Conservation (phyloP, 306 rosid species). For the Mimosa pudica region DNA sequence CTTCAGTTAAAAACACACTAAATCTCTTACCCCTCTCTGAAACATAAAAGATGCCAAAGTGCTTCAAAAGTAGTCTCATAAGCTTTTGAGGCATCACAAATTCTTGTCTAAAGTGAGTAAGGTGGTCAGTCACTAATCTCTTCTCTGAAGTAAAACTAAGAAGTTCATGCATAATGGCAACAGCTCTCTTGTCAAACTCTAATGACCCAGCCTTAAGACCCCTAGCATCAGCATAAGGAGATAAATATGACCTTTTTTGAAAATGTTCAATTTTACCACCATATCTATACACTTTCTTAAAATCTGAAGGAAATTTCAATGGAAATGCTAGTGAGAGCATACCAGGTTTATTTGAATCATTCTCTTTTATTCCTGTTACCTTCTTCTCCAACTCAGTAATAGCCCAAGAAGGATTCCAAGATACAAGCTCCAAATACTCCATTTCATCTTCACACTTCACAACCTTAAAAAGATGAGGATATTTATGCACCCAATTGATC, state of each 20-base stretch:
- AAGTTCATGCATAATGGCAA: conserved; percentile 87
- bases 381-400: conserved; percentile 83
- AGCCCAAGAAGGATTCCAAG: conserved; percentile 82
- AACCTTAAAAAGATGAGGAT: conserved; percentile 60
- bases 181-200: conserved; percentile 86
- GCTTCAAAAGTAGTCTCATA: conserved; percentile 88
- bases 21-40: conserved; percentile 96
- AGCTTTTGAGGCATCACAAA: conserved; percentile 90
- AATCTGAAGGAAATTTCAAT: conserved; percentile 74
- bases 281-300: conserved; percentile 54
- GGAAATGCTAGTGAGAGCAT: conserved; percentile 55
- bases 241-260: conserved; percentile 72
- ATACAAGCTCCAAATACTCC: conserved; percentile 79
- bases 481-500: conserved; percentile 63
- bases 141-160: conserved; percentile 59
- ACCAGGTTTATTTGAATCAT: conserved; percentile 28
- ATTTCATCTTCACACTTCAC: conserved; percentile 51
- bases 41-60: conserved; percentile 82
- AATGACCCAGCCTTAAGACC: conserved; percentile 66
- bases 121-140: conserved; percentile 61
- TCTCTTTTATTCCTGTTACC: conserved; percentile 38
- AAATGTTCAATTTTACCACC: conserved; percentile 68
- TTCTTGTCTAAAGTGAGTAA: conserved; percentile 83
- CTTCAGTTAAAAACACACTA: conserved; percentile 76
- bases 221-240: conserved; percentile 84